Percentiles rank a stretch among this genome's conserved stretches.
These are phyloP conservation scores for Alternaria sp. DNA, from an alignment of 2,329 filamentous ascomycete species.

Conservation along the genomic window DNA sequence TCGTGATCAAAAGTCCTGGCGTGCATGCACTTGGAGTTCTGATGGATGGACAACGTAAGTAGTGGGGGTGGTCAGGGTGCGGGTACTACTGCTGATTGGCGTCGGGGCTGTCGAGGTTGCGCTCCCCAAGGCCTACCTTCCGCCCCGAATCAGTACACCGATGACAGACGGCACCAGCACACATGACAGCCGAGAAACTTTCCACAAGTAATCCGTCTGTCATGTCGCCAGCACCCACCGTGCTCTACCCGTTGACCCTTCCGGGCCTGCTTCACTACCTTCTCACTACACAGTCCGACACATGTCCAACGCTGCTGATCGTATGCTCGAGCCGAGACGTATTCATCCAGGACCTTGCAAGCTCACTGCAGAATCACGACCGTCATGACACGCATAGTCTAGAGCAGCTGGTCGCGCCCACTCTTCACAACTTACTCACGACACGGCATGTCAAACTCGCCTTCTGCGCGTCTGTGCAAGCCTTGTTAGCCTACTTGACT, in stretches of 20 bases:
- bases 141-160: conserved; percentile 11
- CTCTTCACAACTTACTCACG: conserved; percentile 73
- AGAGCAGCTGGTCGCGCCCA: conserved; percentile 64
- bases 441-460: conserved; percentile 73
- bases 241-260: conserved; percentile 51
- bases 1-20: conserved; percentile 35
- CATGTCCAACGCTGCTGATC: conserved; percentile 71
- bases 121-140: conserved; percentile 1
- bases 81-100: conserved; percentile 19
- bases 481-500: conserved; percentile 78
- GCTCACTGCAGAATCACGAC: conserved; percentile 53
- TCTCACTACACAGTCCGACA: conserved; percentile 57
- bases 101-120: not conserved
- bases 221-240: conserved; percentile 42
- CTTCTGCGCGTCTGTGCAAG: conserved; percentile 78
- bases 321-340: conserved; percentile 71
- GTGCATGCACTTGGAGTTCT: conserved; percentile 25
- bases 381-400: conserved; percentile 18
- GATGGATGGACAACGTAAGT: conserved; percentile 14
- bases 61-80: conserved; percentile 18
- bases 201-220: conserved; percentile 1
- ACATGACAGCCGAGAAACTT: conserved; percentile 15
- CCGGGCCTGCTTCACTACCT: conserved; percentile 69
- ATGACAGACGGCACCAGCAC: conserved; percentile 14
- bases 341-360: conserved; percentile 69